A percentile compares a stretch with the other conserved stretches of the same genome.
These are phyloP conservation scores for Platismatia glauca DNA, from an alignment of 495 filamentous ascomycete species.

Conservation along the genomic window DNA sequence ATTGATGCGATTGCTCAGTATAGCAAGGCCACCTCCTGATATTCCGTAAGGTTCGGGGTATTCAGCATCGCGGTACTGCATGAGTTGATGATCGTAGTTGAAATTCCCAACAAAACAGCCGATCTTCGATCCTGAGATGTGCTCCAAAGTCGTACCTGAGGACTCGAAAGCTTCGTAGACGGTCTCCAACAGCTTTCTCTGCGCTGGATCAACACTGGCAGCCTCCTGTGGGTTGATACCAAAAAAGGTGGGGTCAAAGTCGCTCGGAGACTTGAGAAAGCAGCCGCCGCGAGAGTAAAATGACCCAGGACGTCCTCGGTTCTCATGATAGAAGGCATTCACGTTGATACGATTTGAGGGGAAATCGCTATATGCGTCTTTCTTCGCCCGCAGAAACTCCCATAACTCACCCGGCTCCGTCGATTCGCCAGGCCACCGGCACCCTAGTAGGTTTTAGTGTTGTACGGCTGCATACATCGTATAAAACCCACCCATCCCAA, in stretches of 20 bases:
- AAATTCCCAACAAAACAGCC: constrained; percentile 37
- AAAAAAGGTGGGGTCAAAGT: neutral
- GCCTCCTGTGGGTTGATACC: neutral
- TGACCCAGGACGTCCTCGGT: too few species aligned
- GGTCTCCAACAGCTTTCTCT: neutral
- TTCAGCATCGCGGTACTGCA: constrained; percentile 14
- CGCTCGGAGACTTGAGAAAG: neutral
- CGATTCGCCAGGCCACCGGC: neutral
- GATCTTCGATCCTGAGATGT: constrained; percentile 30
- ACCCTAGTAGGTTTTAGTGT: neutral
- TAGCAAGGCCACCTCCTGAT: constrained; percentile 10
- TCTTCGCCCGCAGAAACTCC: neutral
- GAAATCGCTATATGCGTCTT: neutral
- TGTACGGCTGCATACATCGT: too few species aligned
- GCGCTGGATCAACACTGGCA: neutral
- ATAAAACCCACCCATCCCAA: too few species aligned
- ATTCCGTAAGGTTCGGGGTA: constrained; percentile 7
- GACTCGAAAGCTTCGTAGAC: constrained; percentile 29
- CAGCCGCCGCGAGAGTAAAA: neutral
- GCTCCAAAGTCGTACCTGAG: constrained; percentile 24
- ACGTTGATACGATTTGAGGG: neutral
- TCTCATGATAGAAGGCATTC: too few species aligned
- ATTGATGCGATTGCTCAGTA: constrained; percentile 20
- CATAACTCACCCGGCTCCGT: neutral
- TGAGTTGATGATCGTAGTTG: constrained; percentile 29